These are phyloP conservation scores for Aspergillus sclerotioniger DNA, from an alignment of 495 filamentous ascomycete genomes.

Conservation along the genomic window DNA sequence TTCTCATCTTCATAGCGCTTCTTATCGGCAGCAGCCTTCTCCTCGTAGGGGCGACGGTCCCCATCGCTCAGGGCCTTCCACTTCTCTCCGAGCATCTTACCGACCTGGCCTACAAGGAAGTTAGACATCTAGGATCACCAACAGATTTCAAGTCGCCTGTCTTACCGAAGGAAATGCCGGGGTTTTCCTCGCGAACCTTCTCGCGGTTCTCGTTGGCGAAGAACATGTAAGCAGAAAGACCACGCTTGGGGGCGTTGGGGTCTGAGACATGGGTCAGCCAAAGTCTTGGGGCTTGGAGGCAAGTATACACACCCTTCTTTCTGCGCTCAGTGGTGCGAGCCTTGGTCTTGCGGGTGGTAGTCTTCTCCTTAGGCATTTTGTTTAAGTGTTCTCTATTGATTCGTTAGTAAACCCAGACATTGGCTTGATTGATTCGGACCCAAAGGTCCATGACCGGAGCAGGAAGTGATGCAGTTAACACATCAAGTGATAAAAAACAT, in stretches of 20 bases:
- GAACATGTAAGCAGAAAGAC: constrained; percentile 99
- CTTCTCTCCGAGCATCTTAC: constrained; percentile 93
- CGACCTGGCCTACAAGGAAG: constrained; percentile 73
- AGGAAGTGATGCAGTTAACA: neutral
- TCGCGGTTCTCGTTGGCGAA: constrained; percentile 99
- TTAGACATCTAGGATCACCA: constrained; percentile 16
- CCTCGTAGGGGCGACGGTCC: constrained; percentile 89
- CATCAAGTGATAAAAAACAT: constrained; percentile 8
- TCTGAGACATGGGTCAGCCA: constrained; percentile 51
- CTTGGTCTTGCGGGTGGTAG: constrained; percentile 55
- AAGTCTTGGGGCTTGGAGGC: constrained; percentile 9
- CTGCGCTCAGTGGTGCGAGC: constrained; percentile 55
- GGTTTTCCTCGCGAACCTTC: constrained; percentile 97
- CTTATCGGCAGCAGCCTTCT: constrained; percentile 94
- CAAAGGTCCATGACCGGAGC: constrained; percentile 1
- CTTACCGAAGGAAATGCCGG: constrained; percentile 93
- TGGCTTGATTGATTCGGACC: neutral
- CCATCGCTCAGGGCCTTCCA: constrained; percentile 94
- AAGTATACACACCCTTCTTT: constrained; percentile 72
- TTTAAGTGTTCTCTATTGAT: constrained; percentile 16
- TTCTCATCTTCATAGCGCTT: constrained; percentile 99
- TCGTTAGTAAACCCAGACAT: constrained; percentile 10
- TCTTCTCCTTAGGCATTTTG: constrained; percentile 77
- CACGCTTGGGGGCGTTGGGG: constrained; percentile 98
- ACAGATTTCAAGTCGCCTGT: neutral